phyloP scores from a whole-genome alignment of 345 rosid species.

The Populus nigra region DNA sequence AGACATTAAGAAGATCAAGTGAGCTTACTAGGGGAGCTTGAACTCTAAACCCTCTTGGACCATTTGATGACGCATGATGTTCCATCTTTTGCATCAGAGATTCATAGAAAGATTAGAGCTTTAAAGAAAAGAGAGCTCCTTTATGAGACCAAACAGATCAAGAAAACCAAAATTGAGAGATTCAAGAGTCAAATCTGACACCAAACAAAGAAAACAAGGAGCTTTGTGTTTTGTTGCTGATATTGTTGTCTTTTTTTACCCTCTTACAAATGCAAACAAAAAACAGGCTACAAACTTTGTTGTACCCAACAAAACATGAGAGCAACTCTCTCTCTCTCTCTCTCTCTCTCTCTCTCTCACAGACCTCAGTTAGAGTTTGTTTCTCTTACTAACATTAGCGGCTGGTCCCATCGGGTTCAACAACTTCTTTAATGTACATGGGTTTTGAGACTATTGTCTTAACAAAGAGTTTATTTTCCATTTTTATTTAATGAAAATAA shows the following conservation, averaged over 20 bases:
- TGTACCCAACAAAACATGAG: neutral
- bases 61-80: conserved; percentile 7
- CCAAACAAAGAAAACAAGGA: neutral
- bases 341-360: neutral
- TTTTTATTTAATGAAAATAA: conserved; percentile 1
- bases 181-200: neutral
- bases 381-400: neutral
- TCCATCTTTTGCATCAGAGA: conserved; percentile 14
- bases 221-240: conserved; percentile 2
- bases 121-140: neutral
- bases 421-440: conserved; percentile 3
- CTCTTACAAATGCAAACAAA: neutral
- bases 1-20: conserved; percentile 6
- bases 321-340: neutral
- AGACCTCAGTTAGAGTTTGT: neutral
- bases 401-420: conserved; percentile 13
- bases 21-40: conserved; percentile 21
- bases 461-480: neutral
- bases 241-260: neutral
- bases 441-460: neutral
- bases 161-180: neutral
- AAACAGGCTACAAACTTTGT: neutral
- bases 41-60: conserved; percentile 20
- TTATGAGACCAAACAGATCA: conserved; percentile 6
- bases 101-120: conserved; percentile 13